Evolutionary conservation across 441 rosid genomes (phyloP).

Genomic region (Adansonia gregorii): DNA sequence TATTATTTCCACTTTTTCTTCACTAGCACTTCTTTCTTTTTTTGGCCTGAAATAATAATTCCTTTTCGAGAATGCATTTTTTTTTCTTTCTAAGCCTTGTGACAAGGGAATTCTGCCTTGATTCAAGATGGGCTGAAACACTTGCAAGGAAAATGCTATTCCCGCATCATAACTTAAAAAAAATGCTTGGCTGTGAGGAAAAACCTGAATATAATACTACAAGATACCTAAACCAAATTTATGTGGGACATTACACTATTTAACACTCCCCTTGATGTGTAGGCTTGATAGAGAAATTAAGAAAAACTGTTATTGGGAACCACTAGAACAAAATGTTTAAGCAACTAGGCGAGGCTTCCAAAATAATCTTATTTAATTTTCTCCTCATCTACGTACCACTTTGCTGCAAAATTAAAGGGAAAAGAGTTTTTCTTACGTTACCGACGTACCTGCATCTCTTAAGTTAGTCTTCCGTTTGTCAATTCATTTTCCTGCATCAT

Average conservation of each 20-base stretch:
- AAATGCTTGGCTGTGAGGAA: background rate
- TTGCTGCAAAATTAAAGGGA: background rate
- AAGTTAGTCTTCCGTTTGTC: background rate
- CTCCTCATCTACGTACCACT: background rate
- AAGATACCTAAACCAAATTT: background rate
- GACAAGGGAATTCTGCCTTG: background rate
- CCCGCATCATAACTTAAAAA: background rate
- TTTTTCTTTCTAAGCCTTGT: background rate
- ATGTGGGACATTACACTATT: conserved; percentile 5
- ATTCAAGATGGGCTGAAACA: background rate
- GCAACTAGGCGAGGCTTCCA: background rate
- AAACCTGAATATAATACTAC: background rate
- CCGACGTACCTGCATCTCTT: background rate
- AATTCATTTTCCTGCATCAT: background rate
- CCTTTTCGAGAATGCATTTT: background rate
- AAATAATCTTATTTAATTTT: background rate
- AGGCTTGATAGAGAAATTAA: conserved; percentile 12
- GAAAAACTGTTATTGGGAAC: background rate
- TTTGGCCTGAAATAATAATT: background rate
- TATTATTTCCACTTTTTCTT: background rate
- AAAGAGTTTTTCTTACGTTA: background rate
- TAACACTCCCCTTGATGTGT: background rate
- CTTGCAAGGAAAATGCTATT: background rate
- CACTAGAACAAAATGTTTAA: background rate
- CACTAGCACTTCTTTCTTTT: background rate